A percentile compares a stretch with the other conserved stretches of the same genome.
Evolutionary conservation across 2,329 filamentous ascomycete species (phyloP).

Genomic region (Triangularia setosa): DNA sequence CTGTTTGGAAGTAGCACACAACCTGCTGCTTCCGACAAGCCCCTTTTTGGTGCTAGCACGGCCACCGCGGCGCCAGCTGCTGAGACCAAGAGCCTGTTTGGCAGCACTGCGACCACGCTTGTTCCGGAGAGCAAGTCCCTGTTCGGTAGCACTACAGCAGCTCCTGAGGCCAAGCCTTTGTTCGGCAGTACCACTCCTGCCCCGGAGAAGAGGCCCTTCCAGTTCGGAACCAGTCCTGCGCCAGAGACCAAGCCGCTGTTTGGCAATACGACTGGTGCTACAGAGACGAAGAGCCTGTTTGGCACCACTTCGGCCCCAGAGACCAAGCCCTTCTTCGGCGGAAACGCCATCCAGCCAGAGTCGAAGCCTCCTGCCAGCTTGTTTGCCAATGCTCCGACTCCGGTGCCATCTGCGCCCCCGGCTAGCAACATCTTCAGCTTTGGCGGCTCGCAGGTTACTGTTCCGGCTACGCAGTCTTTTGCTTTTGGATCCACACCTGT

Average conservation of each 20-base stretch:
- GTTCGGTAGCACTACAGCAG: conserved; percentile 28
- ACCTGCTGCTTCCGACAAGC: conserved; percentile 14
- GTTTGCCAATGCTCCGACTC: conserved; percentile 14
- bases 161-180: conserved; percentile 25
- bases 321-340: conserved; percentile 24
- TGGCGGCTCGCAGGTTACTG: conserved; percentile 12
- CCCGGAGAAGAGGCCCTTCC: conserved; percentile 25
- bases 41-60: conserved; percentile 17
- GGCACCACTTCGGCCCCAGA: conserved; percentile 39
- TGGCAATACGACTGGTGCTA: conserved; percentile 26
- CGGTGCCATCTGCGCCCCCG: conserved; percentile 8
- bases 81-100: conserved; percentile 33
- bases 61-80: conserved; percentile 19
- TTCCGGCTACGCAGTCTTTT: conserved; percentile 15
- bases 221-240: conserved; percentile 30
- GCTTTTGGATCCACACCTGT: conserved; percentile 18
- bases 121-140: conserved; percentile 26
- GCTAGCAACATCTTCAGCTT: conserved; percentile 13
- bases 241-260: conserved; percentile 30
- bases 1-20: conserved; percentile 15
- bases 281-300: conserved; percentile 30
- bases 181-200: conserved; percentile 21
- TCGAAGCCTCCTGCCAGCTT: conserved; percentile 11
- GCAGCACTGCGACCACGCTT: conserved; percentile 19
- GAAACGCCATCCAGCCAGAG: conserved; percentile 1